Percentiles rank a stretch among this genome's conserved stretches.
These are phyloP conservation scores for Micractinium conductrix DNA, from an alignment of 139 green algal species.

Conservation along the genomic window DNA sequence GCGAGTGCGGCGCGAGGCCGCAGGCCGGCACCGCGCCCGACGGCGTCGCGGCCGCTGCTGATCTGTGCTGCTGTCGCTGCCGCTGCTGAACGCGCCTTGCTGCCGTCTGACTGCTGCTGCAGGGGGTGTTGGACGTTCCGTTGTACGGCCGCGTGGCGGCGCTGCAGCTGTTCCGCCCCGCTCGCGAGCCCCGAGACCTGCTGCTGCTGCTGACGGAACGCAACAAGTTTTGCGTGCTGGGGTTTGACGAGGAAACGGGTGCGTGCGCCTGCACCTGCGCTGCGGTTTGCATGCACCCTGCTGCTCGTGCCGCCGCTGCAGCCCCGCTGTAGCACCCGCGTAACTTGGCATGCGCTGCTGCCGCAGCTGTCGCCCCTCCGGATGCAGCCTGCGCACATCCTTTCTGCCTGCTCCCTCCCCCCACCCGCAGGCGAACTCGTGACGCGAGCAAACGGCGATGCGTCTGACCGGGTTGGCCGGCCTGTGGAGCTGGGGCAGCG, in stretches of 20 bases:
- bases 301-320: too few relatives aligned
- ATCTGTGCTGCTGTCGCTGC: too few relatives aligned
- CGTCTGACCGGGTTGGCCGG: slow-evolving; percentile 83
- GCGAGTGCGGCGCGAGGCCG: too few relatives aligned
- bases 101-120: slow-evolving; percentile 10
- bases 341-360: too few relatives aligned
- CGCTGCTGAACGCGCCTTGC: too few relatives aligned
- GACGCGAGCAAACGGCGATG: slow-evolving; percentile 86
- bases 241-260: slow-evolving; percentile 75
- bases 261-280: not conserved
- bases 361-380: too few relatives aligned
- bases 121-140: slow-evolving; percentile 89
- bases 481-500: slow-evolving; percentile 86
- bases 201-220: slow-evolving; percentile 95
- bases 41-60: too few relatives aligned
- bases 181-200: slow-evolving; percentile 72
- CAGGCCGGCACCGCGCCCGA: too few relatives aligned
- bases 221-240: slow-evolving; percentile 93
- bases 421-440: slow-evolving; percentile 72
- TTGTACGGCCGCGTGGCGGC: slow-evolving; percentile 92
- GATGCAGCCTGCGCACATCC: too few relatives aligned
- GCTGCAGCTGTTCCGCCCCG: slow-evolving; percentile 87
- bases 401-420: not conserved
- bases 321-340: too few relatives aligned
- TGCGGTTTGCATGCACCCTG: not conserved